A percentile compares a stretch with the other conserved stretches of the same genome.
Evolutionary conservation across 169 alveolate species (phyloP).

Genomic region (Cryptosporidium meleagridis): DNA sequence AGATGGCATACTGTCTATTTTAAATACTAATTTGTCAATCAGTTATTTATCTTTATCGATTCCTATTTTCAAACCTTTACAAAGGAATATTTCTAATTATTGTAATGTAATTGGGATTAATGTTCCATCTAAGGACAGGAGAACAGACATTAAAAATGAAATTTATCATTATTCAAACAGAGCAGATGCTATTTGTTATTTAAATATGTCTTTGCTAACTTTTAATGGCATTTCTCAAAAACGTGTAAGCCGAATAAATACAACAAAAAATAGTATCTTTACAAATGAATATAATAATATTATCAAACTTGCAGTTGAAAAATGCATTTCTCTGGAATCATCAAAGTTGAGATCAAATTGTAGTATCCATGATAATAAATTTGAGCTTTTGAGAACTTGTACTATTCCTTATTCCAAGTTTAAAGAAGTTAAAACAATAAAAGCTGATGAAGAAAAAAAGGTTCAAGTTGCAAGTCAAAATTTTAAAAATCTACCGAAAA

Average conservation of each 20-base stretch:
- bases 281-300: not conserved
- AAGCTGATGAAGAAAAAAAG: not conserved
- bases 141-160: constrained; percentile 2
- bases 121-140: constrained; percentile 3
- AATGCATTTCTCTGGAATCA: constrained; percentile 22
- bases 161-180: not conserved
- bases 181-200: not conserved
- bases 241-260: not conserved
- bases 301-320: constrained; percentile 20
- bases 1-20: constrained; percentile 27
- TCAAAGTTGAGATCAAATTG: not conserved
- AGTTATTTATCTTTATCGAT: not conserved
- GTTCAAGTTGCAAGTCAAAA: not conserved
- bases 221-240: not conserved
- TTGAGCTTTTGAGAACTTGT: not conserved
- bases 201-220: not conserved
- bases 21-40: not conserved
- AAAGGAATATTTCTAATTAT: constrained; percentile 19
- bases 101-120: not conserved
- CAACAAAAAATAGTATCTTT: too few relatives aligned
- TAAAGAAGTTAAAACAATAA: not conserved
- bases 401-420: not conserved
- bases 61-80: constrained; percentile 49
- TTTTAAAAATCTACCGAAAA: not conserved
- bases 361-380: not conserved